Evolutionary conservation across 1,284 basidiomycete genomes (phyloP), one percentile per base, ranked within the genome.

Genomic region (Malassezia nana): DNA sequence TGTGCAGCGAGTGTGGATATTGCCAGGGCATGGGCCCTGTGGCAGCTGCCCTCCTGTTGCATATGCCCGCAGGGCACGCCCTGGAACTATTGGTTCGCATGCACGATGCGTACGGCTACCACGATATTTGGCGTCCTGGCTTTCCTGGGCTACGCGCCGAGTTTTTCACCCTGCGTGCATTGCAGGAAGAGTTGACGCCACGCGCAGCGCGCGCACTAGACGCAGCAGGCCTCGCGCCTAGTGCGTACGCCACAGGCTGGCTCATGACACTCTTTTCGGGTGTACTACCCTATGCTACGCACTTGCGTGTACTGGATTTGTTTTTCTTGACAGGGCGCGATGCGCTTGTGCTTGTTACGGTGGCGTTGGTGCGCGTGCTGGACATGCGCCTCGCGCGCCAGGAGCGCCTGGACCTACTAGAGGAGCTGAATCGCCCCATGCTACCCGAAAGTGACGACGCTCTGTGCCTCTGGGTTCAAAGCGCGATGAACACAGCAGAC

Each of bases 21-120:
- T 92, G 92, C 52, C 94, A 99, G 77, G 92, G 94, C 46, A 99
- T 99, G 92, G 92, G 94, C 0, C 88, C 91, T 6, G 87, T 98
- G 49, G 90, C 91, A 0, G 89, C 91, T 0, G 94, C 90, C 1
- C 79, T 99, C 26, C 80, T 98, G 13, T 90, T 87, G 76, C 96
- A 98, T 75, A 86, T 89, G 18, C 48, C 50, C 45, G 58, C 60
- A 2, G 68, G 80, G 77, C 83, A 83, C 57, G 86, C 85, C 2
- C 96, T 92, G 69, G 82, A 85, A 2, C 80, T 83, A 18, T 80
- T 98, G 54, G 83, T 88, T 28, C 82, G 84, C 30, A 76, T 98
- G 29, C 70, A 69, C 53, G 61, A 66, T 75, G 84, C 88, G 75
- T 95, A 94, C 75, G 79, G 79, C 31, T 83, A 96, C 79, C 90